Percentiles rank a stretch among this genome's conserved stretches.
Evolutionary conservation across 202 grass and related monocot species (phyloP).

Genomic region (Sporobolus alterniflorus): DNA sequence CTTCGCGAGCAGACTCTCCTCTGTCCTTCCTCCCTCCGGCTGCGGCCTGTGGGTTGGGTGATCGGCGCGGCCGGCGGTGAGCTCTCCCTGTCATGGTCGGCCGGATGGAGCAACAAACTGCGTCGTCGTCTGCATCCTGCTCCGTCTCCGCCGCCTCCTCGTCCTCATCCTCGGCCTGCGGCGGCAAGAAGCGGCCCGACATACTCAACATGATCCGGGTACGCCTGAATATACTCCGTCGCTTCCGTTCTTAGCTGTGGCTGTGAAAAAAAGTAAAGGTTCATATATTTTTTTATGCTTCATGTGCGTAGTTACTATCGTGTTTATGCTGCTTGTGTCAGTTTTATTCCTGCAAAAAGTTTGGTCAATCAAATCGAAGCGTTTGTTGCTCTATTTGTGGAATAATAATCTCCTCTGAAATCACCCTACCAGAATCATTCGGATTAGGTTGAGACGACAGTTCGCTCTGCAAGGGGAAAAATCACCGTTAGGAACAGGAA

Average conservation of each 20-base stretch:
- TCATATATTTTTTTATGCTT: not conserved
- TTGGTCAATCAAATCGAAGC: conserved; percentile 3
- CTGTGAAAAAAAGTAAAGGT: not conserved
- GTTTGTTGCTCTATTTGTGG: not conserved
- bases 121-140: conserved; percentile 60
- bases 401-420: not conserved
- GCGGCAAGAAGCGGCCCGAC: conserved; percentile 58
- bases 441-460: not conserved
- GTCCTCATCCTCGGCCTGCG: conserved; percentile 28
- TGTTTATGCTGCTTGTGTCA: not conserved
- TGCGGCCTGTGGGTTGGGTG: not conserved
- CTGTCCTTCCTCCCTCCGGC: not conserved
- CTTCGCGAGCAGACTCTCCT: not conserved
- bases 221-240: not conserved
- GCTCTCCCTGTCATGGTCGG: conserved; percentile 50
- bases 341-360: not conserved
- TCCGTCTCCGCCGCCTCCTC: conserved; percentile 46
- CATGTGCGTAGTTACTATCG: not conserved
- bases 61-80: conserved; percentile 20
- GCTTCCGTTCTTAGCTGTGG: not conserved
- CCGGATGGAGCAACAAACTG: conserved; percentile 74
- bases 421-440: not conserved
- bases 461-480: not conserved
- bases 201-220: conserved; percentile 91
- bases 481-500: not conserved